Evolutionary conservation across 179 eudicot genomes (phyloP).

Genomic region (Beta macrorhiza): DNA sequence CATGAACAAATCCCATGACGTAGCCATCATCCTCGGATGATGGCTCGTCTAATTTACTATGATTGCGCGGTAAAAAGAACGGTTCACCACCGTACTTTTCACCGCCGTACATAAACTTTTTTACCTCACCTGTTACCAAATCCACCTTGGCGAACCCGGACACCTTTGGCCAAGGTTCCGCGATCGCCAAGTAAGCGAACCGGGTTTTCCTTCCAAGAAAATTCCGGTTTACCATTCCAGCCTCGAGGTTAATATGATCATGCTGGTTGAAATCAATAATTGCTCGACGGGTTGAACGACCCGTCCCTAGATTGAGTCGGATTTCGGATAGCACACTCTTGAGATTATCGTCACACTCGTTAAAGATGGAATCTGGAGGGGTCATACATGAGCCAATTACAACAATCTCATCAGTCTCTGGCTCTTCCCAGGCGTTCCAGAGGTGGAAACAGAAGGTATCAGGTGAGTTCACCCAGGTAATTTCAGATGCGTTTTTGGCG

Average conservation of each 20-base stretch:
- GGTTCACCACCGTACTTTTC: constrained; percentile 33
- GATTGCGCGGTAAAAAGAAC: constrained; percentile 15
- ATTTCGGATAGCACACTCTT: constrained; percentile 33
- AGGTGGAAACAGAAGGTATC: constrained; percentile 34
- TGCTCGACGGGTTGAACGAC: constrained; percentile 25
- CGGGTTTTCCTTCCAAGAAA: constrained; percentile 27
- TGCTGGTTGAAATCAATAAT: not conserved
- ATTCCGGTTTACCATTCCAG: constrained; percentile 36
- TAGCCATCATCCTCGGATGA: constrained; percentile 21
- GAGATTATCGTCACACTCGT: constrained; percentile 27
- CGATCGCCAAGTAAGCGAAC: constrained; percentile 26
- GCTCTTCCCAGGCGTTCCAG: constrained; percentile 36
- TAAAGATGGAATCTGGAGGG: constrained; percentile 35
- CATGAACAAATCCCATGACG: constrained; percentile 20
- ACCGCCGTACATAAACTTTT: constrained; percentile 24
- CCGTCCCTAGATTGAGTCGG: constrained; percentile 25
- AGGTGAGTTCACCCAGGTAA: constrained; percentile 21
- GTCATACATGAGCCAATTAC: constrained; percentile 41
- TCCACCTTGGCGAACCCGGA: constrained; percentile 32
- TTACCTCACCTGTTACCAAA: constrained; percentile 22
- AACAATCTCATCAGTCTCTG: constrained; percentile 21
- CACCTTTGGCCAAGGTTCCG: constrained; percentile 36
- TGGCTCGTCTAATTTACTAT: not conserved
- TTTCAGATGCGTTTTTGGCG: constrained; percentile 17
- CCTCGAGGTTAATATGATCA: constrained; percentile 30